phyloP scores from a whole-genome alignment of 192 early-diverging fungal genomes.

The Lobosporangium transversale region DNA sequence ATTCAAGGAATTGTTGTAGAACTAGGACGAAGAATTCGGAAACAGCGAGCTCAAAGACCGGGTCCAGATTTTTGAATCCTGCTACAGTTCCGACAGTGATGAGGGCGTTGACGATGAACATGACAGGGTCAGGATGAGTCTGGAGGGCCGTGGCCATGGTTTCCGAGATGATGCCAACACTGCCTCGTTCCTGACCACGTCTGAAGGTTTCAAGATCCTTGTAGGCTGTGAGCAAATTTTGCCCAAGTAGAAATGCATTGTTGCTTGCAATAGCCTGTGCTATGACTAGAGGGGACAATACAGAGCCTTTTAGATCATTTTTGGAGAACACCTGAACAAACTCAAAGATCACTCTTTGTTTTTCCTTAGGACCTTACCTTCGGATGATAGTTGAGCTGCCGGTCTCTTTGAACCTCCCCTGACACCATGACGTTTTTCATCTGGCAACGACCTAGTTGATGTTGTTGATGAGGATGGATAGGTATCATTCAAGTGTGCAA shows the following conservation, averaged over 20 bases:
- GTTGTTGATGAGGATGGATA: neutral
- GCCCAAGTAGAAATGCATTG: slow-evolving; percentile 29
- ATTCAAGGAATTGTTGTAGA: neutral
- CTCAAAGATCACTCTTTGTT: too few relatives aligned
- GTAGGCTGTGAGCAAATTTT: slow-evolving; percentile 12
- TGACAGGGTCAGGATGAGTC: slow-evolving; percentile 12
- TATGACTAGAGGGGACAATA: slow-evolving; percentile 1
- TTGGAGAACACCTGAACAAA: neutral
- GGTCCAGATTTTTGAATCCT: slow-evolving; percentile 13
- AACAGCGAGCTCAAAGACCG: slow-evolving; percentile 21
- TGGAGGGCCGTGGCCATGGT: slow-evolving; percentile 8
- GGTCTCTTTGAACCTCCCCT: neutral
- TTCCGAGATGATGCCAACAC: neutral
- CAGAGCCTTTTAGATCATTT: neutral
- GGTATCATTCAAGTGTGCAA: neutral
- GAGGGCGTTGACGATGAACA: slow-evolving; percentile 21
- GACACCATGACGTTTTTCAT: neutral
- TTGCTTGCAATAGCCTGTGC: slow-evolving; percentile 2
- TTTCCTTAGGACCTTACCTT: neutral
- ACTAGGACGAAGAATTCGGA: slow-evolving; percentile 13
- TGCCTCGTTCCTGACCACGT: neutral
- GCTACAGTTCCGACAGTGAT: slow-evolving; percentile 24
- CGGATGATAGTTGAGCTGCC: neutral
- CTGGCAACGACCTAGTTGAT: neutral
- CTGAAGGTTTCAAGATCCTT: neutral